A percentile compares a stretch with the other conserved stretches of the same genome.
phyloP scores from a whole-genome alignment of 371 early-diverging fungal genomes.

The Homolaphlyctis polyrhiza region DNA sequence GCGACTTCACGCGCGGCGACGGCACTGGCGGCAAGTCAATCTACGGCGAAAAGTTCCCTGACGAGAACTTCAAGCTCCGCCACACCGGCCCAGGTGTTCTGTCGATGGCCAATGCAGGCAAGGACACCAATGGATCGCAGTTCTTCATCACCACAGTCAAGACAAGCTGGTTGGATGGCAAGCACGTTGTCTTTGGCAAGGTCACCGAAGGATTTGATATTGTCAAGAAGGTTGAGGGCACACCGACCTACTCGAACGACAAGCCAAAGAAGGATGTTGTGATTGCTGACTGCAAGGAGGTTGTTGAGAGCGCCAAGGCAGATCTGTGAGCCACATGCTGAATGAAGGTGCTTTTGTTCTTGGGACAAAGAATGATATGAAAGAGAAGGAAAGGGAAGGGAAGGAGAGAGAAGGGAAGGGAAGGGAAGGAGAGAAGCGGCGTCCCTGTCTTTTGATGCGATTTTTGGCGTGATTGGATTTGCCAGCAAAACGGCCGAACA shows the following conservation, averaged over 20 bases:
- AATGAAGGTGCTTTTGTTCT: background rate
- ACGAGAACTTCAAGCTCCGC: conserved; percentile 92
- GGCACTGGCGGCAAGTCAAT: conserved; percentile 92
- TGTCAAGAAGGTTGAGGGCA: conserved; percentile 57
- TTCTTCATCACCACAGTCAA: conserved; percentile 89
- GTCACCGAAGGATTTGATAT: conserved; percentile 80
- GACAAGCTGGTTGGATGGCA: conserved; percentile 69
- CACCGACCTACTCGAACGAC: conserved; percentile 54
- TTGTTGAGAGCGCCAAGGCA: conserved; percentile 26
- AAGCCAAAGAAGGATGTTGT: conserved; percentile 58
- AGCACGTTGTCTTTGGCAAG: conserved; percentile 89
- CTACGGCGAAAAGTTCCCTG: conserved; percentile 83
- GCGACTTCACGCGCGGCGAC: conserved; percentile 54
- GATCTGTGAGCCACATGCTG: too few relatives aligned
- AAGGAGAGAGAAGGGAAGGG: too few relatives aligned
- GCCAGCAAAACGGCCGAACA: too few relatives aligned
- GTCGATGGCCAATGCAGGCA: conserved; percentile 82
- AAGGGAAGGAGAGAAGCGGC: too few relatives aligned
- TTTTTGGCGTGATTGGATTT: too few relatives aligned
- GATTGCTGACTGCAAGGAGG: conserved; percentile 39
- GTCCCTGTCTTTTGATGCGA: too few relatives aligned
- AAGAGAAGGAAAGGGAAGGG: too few relatives aligned
- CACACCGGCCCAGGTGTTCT: conserved; percentile 77
- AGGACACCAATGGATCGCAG: conserved; percentile 96
- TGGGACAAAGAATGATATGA: background rate